A percentile compares a stretch with the other conserved stretches of the same genome.
Conservation (phyloP, 2,329 filamentous ascomycete genomes). For the Colletotrichum nymphaeae region DNA sequence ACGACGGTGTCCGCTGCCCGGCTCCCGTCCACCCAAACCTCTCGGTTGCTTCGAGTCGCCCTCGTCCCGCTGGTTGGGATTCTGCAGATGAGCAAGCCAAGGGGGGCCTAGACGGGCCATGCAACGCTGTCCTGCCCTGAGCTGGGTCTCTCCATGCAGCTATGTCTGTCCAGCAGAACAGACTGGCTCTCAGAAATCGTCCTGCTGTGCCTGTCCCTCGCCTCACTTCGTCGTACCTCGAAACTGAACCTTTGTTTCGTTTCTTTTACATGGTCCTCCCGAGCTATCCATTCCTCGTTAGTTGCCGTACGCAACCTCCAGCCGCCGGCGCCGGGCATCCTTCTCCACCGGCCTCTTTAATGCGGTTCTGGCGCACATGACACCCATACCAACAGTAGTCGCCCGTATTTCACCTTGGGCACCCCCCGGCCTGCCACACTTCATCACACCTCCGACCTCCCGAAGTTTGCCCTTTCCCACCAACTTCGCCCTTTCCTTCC, state of each 20-base stretch:
- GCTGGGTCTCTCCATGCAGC: constrained; percentile 32
- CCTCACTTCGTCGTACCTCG: constrained; percentile 25
- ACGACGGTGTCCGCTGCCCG: constrained; percentile 4
- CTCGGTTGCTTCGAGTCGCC: neutral
- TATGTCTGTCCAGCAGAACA: constrained; percentile 12
- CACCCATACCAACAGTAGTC: constrained; percentile 23
- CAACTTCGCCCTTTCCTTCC: constrained; percentile 9
- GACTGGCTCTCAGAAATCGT: constrained; percentile 7
- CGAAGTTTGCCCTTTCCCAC: constrained; percentile 11
- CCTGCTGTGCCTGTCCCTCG: constrained; percentile 2
- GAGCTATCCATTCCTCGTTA: constrained; percentile 28
- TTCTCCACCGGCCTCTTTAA: constrained; percentile 29
- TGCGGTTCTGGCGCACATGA: constrained; percentile 36
- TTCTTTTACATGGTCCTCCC: constrained; percentile 32
- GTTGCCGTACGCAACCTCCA: constrained; percentile 25
- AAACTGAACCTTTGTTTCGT: constrained; percentile 32
- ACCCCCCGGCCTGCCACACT: constrained; percentile 10
- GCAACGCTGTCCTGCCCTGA: constrained; percentile 26
- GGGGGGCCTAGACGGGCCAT: constrained; percentile 29
- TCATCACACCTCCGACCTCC: neutral
- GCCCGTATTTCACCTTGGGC: constrained; percentile 34
- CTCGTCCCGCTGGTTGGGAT: constrained; percentile 23
- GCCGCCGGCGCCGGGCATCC: constrained; percentile 20
- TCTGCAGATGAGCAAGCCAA: constrained; percentile 25
- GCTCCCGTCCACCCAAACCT: constrained; percentile 20